A percentile compares a stretch with the other conserved stretches of the same genome.
Evolutionary conservation across 345 rosid species (phyloP).

Genomic region (Bruguiera parviflora): DNA sequence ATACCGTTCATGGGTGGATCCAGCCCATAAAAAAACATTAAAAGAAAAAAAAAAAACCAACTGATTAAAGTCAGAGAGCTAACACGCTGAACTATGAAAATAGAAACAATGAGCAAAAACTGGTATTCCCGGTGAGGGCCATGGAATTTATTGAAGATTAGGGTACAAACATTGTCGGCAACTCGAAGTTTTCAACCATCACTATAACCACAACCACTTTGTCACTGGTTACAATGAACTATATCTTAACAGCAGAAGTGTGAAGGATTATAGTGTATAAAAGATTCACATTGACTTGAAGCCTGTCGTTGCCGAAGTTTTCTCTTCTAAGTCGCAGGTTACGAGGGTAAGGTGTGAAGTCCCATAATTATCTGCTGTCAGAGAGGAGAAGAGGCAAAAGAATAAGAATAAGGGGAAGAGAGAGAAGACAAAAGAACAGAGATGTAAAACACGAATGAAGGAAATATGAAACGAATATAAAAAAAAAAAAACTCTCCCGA

Average conservation of each 20-base stretch:
- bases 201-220: not conserved
- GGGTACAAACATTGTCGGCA: not conserved
- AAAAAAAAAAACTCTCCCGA: no score
- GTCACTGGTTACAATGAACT: not conserved
- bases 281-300: constrained; percentile 1
- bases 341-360: constrained; percentile 6
- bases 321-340: constrained; percentile 1
- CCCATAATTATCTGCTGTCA: constrained; percentile 8
- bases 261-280: constrained; percentile 10
- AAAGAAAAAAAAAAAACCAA: no score
- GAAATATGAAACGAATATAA: no score
- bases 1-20: no score
- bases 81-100: no score
- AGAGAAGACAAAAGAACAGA: no score
- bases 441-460: not conserved
- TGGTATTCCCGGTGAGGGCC: no score
- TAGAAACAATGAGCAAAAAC: no score
- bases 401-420: not conserved
- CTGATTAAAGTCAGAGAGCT: no score
- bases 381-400: not conserved
- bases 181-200: not conserved
- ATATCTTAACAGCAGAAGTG: not conserved
- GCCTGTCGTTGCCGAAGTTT: not conserved
- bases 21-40: no score
- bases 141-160: constrained; percentile 6